Evolutionary conservation across 768 basidiomycete genomes (phyloP).

Genomic region (Termitomyces sp.): DNA sequence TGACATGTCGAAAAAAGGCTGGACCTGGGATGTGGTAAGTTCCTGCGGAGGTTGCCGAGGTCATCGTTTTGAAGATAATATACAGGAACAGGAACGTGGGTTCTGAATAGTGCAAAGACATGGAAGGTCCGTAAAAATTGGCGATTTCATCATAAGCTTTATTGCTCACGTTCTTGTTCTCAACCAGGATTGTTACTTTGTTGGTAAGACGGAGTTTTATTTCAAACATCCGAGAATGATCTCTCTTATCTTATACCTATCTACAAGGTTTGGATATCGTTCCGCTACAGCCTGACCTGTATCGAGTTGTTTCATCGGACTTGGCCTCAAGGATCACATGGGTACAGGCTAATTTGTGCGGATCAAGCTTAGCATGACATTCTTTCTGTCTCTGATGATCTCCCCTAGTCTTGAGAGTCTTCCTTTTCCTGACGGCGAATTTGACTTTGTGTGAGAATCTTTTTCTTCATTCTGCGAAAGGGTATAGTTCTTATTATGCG

Average conservation of each 20-base stretch:
- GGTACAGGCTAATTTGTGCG: slow-evolving; percentile 72
- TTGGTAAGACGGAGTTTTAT: slow-evolving; percentile 36
- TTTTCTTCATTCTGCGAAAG: not conserved
- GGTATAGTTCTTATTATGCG: not conserved
- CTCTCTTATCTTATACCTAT: not conserved
- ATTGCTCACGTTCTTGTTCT: slow-evolving; percentile 4
- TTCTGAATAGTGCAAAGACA: slow-evolving; percentile 53
- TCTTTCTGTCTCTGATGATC: not conserved
- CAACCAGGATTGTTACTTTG: slow-evolving; percentile 50
- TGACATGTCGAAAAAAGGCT: slow-evolving; percentile 34
- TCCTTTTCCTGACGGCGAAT: slow-evolving; percentile 67
- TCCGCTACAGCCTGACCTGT: slow-evolving; percentile 66
- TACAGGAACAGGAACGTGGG: slow-evolving; percentile 70
- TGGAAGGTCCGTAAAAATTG: slow-evolving; percentile 52
- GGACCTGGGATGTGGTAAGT: slow-evolving; percentile 70
- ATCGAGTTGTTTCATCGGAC: slow-evolving; percentile 50
- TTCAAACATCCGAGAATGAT: not conserved
- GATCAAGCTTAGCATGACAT: not conserved
- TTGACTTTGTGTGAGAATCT: slow-evolving; percentile 66
- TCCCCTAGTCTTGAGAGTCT: slow-evolving; percentile 53
- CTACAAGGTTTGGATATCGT: slow-evolving; percentile 61
- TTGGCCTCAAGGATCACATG: slow-evolving; percentile 60
- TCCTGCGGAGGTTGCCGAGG: not conserved
- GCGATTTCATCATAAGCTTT: not conserved
- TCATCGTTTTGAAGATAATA: not conserved